Percentiles rank a stretch among this genome's conserved stretches.
Conservation (phyloP, 345 rosid genomes). For the Melastoma malabathricum region DNA sequence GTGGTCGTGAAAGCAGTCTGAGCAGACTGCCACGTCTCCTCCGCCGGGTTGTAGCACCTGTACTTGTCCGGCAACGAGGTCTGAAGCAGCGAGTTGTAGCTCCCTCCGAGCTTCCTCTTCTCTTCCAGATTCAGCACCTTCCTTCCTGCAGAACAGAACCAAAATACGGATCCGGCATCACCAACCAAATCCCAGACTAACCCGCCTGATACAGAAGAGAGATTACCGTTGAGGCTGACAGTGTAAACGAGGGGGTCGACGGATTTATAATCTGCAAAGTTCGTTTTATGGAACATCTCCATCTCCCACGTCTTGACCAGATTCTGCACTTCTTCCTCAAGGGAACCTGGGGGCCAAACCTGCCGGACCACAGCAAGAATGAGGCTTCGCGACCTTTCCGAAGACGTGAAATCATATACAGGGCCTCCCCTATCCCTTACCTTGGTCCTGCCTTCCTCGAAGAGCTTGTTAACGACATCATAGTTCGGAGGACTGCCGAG, state of each 20-base stretch:
- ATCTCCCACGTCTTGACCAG: conserved; percentile 62
- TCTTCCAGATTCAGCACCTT: conserved; percentile 29
- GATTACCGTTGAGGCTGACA: conserved; percentile 35
- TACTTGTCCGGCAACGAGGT: conserved; percentile 35
- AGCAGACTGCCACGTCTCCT: conserved; percentile 21
- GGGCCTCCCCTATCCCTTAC: conserved; percentile 3
- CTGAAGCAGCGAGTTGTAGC: conserved; percentile 43
- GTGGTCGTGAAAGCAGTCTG: conserved; percentile 30
- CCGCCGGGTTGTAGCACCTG: conserved; percentile 17
- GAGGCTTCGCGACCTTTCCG: not conserved
- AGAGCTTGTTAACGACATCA: conserved; percentile 42
- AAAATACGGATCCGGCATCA: not conserved
- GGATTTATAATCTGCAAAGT: conserved; percentile 23
- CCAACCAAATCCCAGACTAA: not conserved
- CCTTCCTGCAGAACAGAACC: conserved; percentile 20
- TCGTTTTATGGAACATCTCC: conserved; percentile 40
- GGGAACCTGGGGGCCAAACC: conserved; percentile 53
- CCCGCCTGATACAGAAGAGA: no score
- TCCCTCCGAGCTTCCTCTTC: conserved; percentile 32
- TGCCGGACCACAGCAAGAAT: conserved; percentile 3
- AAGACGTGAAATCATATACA: not conserved
- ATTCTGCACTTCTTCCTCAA: conserved; percentile 51
- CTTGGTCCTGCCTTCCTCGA: conserved; percentile 50
- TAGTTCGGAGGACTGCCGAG: conserved; percentile 41
- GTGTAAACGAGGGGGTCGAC: conserved; percentile 22